A percentile compares a stretch with the other conserved stretches of the same genome.
phyloP scores from a whole-genome alignment of 148 eudicot species.

The Mesembryanthemum crystallinum region DNA sequence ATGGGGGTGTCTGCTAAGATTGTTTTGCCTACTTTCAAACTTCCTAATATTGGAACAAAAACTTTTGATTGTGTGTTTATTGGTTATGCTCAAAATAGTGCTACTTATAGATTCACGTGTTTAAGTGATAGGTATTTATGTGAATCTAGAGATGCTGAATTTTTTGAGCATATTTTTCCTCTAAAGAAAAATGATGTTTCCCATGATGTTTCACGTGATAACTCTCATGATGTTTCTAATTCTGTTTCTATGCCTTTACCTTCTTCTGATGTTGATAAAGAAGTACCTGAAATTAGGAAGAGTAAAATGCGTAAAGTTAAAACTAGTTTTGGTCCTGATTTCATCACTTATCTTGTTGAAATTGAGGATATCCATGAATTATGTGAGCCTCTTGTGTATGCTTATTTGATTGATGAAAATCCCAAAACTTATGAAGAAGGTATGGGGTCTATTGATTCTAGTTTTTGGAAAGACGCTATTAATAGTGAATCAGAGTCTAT shows the following conservation, averaged over 20 bases:
- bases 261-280: too few relatives aligned
- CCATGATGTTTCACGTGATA: not conserved
- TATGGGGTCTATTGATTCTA: too few relatives aligned
- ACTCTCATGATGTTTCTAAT: not conserved
- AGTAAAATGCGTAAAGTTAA: not conserved
- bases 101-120: not conserved
- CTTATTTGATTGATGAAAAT: not conserved
- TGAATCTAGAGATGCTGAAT: constrained; percentile 8
- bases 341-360: not conserved
- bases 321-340: not conserved
- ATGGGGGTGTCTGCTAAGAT: not conserved
- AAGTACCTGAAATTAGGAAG: not conserved
- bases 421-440: too few relatives aligned
- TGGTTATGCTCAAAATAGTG: constrained; percentile 6
- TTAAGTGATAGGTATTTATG: not conserved
- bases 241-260: too few relatives aligned
- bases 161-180: not conserved
- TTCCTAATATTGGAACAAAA: not conserved
- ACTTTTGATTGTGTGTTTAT: not conserved
- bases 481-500: too few relatives aligned
- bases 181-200: not conserved
- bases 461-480: too few relatives aligned
- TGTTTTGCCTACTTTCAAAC: not conserved
- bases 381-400: too few relatives aligned
- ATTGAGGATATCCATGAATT: too few relatives aligned